Evolutionary conservation across 2,329 filamentous ascomycete genomes (phyloP).

Genomic region (Penicillium polonicum): DNA sequence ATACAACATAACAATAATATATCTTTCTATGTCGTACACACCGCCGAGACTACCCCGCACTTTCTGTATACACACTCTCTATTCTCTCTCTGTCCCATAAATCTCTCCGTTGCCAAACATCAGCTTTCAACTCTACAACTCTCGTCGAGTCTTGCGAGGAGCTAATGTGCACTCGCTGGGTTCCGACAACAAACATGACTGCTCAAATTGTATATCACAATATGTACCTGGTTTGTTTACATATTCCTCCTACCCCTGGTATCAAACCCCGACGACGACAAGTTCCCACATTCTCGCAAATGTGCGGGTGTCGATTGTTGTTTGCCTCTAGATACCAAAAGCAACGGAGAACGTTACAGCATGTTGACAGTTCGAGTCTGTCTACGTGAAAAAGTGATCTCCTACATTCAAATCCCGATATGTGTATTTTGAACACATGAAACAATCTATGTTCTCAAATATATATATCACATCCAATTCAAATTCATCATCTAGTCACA

Average conservation of each 20-base stretch:
- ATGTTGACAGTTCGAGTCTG: conserved; percentile 19
- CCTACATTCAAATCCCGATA: conserved; percentile 12
- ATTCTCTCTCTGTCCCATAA: background rate
- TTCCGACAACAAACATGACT: background rate
- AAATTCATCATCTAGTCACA: conserved; percentile 40
- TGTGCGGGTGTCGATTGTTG: conserved; percentile 26
- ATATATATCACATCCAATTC: conserved; percentile 39
- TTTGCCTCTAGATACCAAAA: conserved; percentile 23
- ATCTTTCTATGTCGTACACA: too few relatives aligned
- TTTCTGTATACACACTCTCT: background rate
- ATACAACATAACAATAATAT: too few relatives aligned
- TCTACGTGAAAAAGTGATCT: conserved; percentile 19
- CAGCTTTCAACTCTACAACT: background rate
- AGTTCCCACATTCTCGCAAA: conserved; percentile 18
- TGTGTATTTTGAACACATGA: background rate
- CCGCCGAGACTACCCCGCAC: background rate
- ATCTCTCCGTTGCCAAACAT: background rate
- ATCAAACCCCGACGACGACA: conserved; percentile 24
- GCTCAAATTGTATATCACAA: background rate
- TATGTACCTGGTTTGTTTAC: background rate
- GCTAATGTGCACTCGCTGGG: background rate
- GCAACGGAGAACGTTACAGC: conserved; percentile 16
- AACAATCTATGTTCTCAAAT: background rate
- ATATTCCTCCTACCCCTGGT: background rate
- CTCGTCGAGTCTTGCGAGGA: background rate